Evolutionary conservation across 1,284 basidiomycete genomes (phyloP), one percentile per base, ranked within the genome.

Genomic region (Pyrrhoderma lamaoense): DNA sequence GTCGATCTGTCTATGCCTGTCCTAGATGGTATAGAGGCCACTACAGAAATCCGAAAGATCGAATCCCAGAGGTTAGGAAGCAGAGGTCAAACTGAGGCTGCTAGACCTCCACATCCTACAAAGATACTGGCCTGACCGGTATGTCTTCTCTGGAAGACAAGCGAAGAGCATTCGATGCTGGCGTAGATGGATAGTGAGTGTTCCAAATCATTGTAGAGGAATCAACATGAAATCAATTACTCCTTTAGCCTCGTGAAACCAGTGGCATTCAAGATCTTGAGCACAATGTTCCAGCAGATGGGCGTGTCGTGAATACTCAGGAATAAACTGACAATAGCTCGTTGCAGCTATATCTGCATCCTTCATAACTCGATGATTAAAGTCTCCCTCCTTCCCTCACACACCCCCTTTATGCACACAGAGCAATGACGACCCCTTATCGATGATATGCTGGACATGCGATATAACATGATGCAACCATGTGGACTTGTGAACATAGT

Each of bases 81-180:
- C 7, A 5, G 11, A 31, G 27, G 5, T 5, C 27, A 31, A 31
- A 14, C 38, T 5, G 54, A 57, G 11, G 51, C 54, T 4, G 46
- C 47, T 2, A 47, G 61, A n/a, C 54, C 53, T 42, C 60, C 57
- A 36, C 63, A 63, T 34, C 62, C 73, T 16, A 69, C 76, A 35
- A 82, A 89, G 58, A 93, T 97, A 51, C 75, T 97, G 52, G 93
- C 93, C 69, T 98, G 52, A 97, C 94, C 0, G 93, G 93, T 8
- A 85, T 93, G 75, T 94, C 93, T 7, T 90, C 92, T 8, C 69
- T 89, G 2, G 93, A 96, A 64, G 93, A 97, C 65, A 94, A 95
- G 67, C 77, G 90, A 19, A 76, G 82, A 59, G 94, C 93, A 1
- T 95, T 96, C 59, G 84, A 89, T 49, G 89, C 88, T 48, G 93